Conservation (phyloP, 768 basidiomycete genomes). For the Phanerodontia chrysosporium region DNA sequence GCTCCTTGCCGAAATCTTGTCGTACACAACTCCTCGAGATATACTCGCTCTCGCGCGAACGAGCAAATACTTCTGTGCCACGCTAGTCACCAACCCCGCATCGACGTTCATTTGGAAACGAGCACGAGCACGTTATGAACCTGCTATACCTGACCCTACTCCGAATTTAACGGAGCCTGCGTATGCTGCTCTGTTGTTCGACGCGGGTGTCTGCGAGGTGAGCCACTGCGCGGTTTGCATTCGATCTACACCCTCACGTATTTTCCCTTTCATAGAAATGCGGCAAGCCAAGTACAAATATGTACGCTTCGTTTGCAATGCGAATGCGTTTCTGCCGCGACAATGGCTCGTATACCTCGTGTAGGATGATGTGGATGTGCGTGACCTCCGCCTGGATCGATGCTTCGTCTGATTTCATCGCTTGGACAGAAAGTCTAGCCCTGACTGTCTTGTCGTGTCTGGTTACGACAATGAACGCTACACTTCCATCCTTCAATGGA, state of each 20-base stretch:
- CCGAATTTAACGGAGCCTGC: slow-evolving; percentile 48
- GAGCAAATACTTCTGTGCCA: slow-evolving; percentile 48
- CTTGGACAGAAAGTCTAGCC: neutral
- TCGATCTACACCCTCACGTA: neutral
- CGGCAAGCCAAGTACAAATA: slow-evolving; percentile 26
- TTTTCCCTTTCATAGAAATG: slow-evolving; percentile 37
- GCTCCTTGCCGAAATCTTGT: slow-evolving; percentile 58
- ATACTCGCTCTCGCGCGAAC: slow-evolving; percentile 57
- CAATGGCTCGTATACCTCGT: slow-evolving; percentile 20
- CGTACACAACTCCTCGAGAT: slow-evolving; percentile 50
- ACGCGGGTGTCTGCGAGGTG: slow-evolving; percentile 53
- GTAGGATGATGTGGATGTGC: neutral
- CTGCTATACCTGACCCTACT: slow-evolving; percentile 40
- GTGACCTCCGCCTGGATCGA: neutral
- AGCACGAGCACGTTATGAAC: slow-evolving; percentile 36
- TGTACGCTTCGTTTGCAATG: slow-evolving; percentile 47
- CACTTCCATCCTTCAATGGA: slow-evolving; percentile 13
- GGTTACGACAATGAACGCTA: neutral
- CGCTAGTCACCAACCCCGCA: slow-evolving; percentile 40
- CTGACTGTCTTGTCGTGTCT: neutral
- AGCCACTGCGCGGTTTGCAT: slow-evolving; percentile 8
- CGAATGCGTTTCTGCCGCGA: slow-evolving; percentile 41
- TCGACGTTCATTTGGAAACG: slow-evolving; percentile 57
- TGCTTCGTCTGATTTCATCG: neutral
- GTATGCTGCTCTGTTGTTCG: slow-evolving; percentile 65